Evolutionary conservation across 2,329 filamentous ascomycete genomes (phyloP).

Genomic region (Botrytis pseudocinerea): DNA sequence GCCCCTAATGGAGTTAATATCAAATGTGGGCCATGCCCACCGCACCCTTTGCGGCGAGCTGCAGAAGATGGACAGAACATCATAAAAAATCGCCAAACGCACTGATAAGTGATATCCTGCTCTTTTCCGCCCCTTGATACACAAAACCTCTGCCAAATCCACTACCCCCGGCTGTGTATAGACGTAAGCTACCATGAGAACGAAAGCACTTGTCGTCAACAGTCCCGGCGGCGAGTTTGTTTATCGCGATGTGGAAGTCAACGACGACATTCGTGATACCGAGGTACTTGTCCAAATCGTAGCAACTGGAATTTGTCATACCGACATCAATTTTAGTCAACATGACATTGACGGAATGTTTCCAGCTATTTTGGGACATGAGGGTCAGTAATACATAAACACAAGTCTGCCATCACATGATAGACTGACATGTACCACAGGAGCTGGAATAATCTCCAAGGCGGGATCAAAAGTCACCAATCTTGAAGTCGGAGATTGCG

Average conservation of each 20-base stretch:
- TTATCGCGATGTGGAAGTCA: conserved; percentile 22
- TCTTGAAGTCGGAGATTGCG: conserved; percentile 31
- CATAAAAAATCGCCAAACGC: background rate
- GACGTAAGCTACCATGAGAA: background rate
- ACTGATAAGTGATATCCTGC: background rate
- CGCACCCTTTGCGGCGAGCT: background rate
- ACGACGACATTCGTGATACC: conserved; percentile 30
- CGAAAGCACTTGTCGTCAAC: conserved; percentile 16
- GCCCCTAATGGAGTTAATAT: background rate
- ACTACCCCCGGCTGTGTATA: background rate
- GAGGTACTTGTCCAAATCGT: conserved; percentile 44
- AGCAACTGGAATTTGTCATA: conserved; percentile 42
- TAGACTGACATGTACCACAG: conserved; percentile 17
- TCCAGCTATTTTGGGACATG: conserved; percentile 39
- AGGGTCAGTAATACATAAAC: conserved; percentile 30
- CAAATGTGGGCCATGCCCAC: conserved; percentile 11
- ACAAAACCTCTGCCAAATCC: background rate
- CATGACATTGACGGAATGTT: conserved; percentile 30
- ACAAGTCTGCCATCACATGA: background rate
- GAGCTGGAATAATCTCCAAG: conserved; percentile 30
- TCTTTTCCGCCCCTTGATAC: background rate
- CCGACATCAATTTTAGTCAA: conserved; percentile 30
- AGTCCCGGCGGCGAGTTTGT: conserved; percentile 15
- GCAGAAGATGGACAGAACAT: background rate
- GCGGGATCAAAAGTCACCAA: conserved; percentile 28